Percentiles rank a stretch among this genome's conserved stretches.
Conservation (phyloP, 2,329 filamentous ascomycete genomes). For the Ophiostoma sp. region DNA sequence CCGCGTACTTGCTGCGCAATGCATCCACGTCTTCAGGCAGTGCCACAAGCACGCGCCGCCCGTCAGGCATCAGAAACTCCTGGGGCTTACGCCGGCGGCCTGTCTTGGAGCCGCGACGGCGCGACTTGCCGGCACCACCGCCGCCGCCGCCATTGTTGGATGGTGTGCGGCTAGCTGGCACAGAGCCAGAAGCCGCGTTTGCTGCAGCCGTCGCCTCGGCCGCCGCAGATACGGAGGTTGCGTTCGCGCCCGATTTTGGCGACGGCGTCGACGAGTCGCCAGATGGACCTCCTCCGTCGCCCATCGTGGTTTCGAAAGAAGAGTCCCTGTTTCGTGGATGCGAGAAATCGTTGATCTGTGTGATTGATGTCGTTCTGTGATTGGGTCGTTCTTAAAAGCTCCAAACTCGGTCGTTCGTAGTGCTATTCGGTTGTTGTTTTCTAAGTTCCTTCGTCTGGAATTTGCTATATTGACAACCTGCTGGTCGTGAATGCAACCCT, state of each 20-base stretch:
- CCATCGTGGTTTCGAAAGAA: neutral
- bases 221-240: neutral
- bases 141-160: neutral
- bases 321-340: neutral
- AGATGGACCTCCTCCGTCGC: neutral
- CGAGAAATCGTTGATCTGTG: neutral
- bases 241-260: neutral
- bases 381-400: neutral
- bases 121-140: neutral
- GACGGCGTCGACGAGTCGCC: conserved; percentile 1
- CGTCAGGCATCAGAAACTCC: conserved; percentile 57
- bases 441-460: neutral
- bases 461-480: neutral
- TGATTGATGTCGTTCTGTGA: neutral
- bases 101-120: neutral
- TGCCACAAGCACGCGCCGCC: conserved; percentile 57
- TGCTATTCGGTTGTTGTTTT: neutral
- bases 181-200: neutral
- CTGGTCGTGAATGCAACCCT: neutral
- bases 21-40: conserved; percentile 55
- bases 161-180: conserved; percentile 12
- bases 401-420: neutral
- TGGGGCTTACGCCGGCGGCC: conserved; percentile 44
- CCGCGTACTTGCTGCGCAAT: conserved; percentile 47
- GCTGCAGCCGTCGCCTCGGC: neutral